A percentile compares a stretch with the other conserved stretches of the same genome.
phyloP scores from a whole-genome alignment of 202 grass and related monocot genomes.

The Setaria italica region DNA sequence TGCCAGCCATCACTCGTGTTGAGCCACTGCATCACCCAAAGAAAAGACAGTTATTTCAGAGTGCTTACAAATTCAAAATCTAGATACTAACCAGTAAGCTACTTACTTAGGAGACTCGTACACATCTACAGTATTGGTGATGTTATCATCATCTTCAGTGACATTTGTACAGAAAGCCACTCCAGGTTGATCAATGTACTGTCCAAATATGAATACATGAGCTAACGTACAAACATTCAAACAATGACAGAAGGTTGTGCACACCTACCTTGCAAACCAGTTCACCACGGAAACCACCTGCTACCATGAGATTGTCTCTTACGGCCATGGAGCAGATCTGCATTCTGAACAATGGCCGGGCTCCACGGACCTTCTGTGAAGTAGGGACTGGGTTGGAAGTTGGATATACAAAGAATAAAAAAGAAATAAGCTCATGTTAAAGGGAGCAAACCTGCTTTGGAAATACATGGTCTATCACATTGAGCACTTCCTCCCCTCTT shows the following conservation, averaged over 20 bases:
- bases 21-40: conserved; percentile 56
- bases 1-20: conserved; percentile 53
- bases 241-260: not conserved
- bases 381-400: not conserved
- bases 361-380: conserved; percentile 47
- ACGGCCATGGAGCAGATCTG: conserved; percentile 69
- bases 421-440: not conserved
- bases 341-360: conserved; percentile 61
- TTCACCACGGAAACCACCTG: conserved; percentile 80
- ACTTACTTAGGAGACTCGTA: conserved; percentile 61
- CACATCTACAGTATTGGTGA: conserved; percentile 76
- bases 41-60: not conserved
- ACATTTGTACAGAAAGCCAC: conserved; percentile 68
- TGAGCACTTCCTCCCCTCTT: conserved; percentile 66
- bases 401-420: not conserved
- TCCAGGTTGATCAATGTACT: conserved; percentile 66
- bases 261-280: conserved; percentile 73
- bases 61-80: not conserved
- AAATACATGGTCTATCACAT: conserved; percentile 52
- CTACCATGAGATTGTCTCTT: conserved; percentile 66
- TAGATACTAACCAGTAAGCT: not conserved
- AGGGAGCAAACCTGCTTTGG: conserved; percentile 57
- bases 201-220: conserved; percentile 20
- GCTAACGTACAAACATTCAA: not conserved
- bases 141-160: conserved; percentile 56